A percentile compares a stretch with the other conserved stretches of the same genome.
These are phyloP conservation scores for Lactarius hatsudake DNA, from an alignment of 768 basidiomycete genomes.

Conservation along the genomic window DNA sequence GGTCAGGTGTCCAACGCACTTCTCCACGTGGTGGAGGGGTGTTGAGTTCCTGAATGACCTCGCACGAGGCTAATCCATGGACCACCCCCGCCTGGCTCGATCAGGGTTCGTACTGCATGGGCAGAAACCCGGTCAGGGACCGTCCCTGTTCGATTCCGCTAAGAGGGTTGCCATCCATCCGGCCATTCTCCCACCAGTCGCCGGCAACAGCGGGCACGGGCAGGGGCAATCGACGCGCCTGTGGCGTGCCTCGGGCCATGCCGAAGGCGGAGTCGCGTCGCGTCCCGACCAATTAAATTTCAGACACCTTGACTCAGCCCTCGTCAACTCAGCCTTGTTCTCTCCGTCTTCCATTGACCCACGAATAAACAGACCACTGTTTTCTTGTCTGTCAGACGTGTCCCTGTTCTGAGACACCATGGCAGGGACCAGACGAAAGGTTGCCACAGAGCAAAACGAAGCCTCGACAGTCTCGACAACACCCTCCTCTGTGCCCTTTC, in stretches of 20 bases:
- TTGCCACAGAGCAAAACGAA: conserved; percentile 7
- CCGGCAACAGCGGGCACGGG: neutral
- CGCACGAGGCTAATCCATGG: conserved; percentile 20
- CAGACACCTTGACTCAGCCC: neutral
- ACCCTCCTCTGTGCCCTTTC: conserved; percentile 18
- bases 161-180: neutral
- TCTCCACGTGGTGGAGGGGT: conserved; percentile 14
- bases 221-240: conserved; percentile 16
- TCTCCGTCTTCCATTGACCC: conserved; percentile 3
- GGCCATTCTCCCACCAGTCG: neutral
- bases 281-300: neutral
- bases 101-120: neutral
- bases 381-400: conserved; percentile 12
- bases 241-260: conserved; percentile 16
- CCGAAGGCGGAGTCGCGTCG: conserved; percentile 11
- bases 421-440: conserved; percentile 8
- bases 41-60: conserved; percentile 17
- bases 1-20: conserved; percentile 19
- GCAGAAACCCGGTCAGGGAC: neutral
- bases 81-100: neutral
- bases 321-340: neutral
- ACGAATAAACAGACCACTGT: conserved; percentile 20
- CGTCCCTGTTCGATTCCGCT: neutral
- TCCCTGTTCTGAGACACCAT: neutral
- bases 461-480: conserved; percentile 13